Base-by-base conservation (phyloP, 441 rosid genomes). In the Pelargonium citronellum region DNA sequence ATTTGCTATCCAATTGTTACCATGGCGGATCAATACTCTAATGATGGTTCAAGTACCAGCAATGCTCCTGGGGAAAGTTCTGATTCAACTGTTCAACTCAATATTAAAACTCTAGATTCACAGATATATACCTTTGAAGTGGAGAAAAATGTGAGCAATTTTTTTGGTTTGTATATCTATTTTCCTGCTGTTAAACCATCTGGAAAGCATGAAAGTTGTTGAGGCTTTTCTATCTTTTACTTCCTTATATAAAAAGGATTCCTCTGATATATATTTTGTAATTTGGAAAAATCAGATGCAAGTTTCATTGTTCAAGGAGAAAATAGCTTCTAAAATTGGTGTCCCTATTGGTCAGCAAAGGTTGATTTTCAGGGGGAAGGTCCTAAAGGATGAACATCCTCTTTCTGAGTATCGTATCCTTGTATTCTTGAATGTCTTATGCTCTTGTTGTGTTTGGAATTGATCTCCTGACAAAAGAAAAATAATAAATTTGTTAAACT, bases 381-480 rank as follows among this genome's bases (percentile, higher is more conserved):
- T 95, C 73, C 81, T 95, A 75, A 92, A 91, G 83, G 98, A 91
- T 82, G 93, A 92, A 58, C 93, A 88, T 69, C 87, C 77, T 69
- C 98, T 92, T 77, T 91, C 99, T 43, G 96, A 88, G 77, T 92
- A 92, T 76, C 95, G 96, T 95, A 95, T 92, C 98, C 93, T 74
- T 20, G 63, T 11, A 19, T 69, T 12, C n/a, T 39, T 15, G 22
- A 13, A 27, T 49, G 69, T 41, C 8, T 46, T 67, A 39, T 62
- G n/a, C 12, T 8, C 27, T 62, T 67, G 44, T 63, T 27, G 7
- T 13, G 27, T 24, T 20, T 22, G 58, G 66, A 47, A 71, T 12
- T 17, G 58, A 13, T 49, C 1, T 53, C 19, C 61, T 16, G 61
- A 55, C 24, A 55, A 17, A 55, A 55, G 17, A 13, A 5, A 55